Evolutionary conservation across 768 basidiomycete genomes (phyloP).

Genomic region (Macrolepiota fuliginosa): DNA sequence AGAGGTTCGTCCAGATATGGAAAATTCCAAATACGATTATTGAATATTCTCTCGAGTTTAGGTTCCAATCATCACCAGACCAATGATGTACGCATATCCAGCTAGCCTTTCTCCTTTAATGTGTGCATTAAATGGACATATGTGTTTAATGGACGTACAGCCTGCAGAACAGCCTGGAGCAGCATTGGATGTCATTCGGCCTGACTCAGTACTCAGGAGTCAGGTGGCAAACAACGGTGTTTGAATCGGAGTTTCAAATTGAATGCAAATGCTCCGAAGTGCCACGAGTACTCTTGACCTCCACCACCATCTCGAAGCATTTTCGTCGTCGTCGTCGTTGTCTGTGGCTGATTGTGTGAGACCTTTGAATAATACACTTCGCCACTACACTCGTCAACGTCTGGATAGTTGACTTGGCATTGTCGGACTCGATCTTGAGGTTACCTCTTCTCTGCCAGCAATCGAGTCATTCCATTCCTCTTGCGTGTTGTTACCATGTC

Average conservation of each 20-base stretch:
- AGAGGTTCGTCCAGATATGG: neutral
- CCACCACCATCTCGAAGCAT: slow-evolving; percentile 21
- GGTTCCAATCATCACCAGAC: neutral
- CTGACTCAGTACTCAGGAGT: neutral
- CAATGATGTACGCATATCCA: neutral
- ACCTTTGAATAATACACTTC: slow-evolving; percentile 39
- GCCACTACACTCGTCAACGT: slow-evolving; percentile 19
- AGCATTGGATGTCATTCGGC: neutral
- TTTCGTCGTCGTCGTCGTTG: slow-evolving; percentile 21
- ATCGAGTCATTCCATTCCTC: slow-evolving; percentile 12
- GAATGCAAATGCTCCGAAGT: slow-evolving; percentile 10
- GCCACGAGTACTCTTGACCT: slow-evolving; percentile 11
- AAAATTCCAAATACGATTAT: neutral
- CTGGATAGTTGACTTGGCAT: slow-evolving; percentile 13
- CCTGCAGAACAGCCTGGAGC: neutral
- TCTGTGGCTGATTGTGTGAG: slow-evolving; percentile 49
- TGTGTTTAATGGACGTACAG: neutral
- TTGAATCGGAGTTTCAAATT: slow-evolving; percentile 17
- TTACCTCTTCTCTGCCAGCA: slow-evolving; percentile 17
- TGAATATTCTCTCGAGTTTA: neutral
- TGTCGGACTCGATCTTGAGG: slow-evolving; percentile 17
- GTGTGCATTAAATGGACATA: neutral
- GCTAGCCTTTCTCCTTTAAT: neutral
- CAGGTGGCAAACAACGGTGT: slow-evolving; percentile 7
- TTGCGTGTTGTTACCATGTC: slow-evolving; percentile 39